These are phyloP conservation scores for Colletotrichum abscissum DNA, from an alignment of 2,329 filamentous ascomycete species.

Conservation along the genomic window DNA sequence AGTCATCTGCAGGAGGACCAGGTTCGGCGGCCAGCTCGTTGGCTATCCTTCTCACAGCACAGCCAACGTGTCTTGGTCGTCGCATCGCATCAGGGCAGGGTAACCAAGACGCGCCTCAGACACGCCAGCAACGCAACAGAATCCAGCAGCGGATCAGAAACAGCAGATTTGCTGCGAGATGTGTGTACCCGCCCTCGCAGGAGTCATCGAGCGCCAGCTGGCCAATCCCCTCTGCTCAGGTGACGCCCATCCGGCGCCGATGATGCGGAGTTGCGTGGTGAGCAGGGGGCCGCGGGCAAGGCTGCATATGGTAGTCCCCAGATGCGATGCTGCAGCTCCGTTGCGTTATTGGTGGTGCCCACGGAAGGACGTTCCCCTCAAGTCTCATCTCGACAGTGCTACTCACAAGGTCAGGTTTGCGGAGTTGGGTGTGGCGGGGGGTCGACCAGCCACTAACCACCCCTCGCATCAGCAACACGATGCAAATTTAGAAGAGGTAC, in stretches of 20 bases:
- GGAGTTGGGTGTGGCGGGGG: neutral
- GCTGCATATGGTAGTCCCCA: constrained; percentile 32
- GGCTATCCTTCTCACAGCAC: neutral
- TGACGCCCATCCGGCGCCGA: constrained; percentile 29
- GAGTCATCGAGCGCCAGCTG: constrained; percentile 21
- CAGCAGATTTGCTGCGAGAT: constrained; percentile 34
- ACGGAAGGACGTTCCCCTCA: neutral
- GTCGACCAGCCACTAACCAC: constrained; percentile 6
- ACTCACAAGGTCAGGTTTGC: neutral
- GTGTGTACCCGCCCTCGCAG: constrained; percentile 35
- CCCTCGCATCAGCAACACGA: neutral
- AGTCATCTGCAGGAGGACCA: constrained; percentile 12
- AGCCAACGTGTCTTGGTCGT: constrained; percentile 28
- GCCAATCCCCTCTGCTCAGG: constrained; percentile 33
- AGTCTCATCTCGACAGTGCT: constrained; percentile 20
- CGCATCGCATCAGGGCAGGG: constrained; percentile 20
- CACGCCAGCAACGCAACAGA: constrained; percentile 10
- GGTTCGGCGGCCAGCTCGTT: constrained; percentile 3
- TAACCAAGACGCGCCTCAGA: constrained; percentile 9
- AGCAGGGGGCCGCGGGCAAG: constrained; percentile 28
- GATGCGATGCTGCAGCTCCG: constrained; percentile 25
- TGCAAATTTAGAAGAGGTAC: neutral
- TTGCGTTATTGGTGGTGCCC: constrained; percentile 19
- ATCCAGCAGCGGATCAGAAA: constrained; percentile 28
- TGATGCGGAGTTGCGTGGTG: constrained; percentile 36